Evolutionary conservation across 2,329 filamentous ascomycete species (phyloP).

Genomic region (Fusarium concolor): DNA sequence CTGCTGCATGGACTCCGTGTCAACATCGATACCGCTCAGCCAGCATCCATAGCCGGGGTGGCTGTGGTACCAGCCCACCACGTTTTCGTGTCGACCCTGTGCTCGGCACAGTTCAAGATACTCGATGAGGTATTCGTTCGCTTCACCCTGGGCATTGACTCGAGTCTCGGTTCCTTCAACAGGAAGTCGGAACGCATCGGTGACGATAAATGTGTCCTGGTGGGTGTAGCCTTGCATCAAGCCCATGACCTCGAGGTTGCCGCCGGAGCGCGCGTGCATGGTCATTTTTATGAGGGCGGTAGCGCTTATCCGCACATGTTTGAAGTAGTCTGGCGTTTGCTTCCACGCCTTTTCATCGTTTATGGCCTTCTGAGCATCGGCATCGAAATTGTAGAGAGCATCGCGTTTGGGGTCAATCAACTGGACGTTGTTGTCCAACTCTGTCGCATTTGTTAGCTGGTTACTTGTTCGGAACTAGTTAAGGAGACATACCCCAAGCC

Average conservation of each 20-base stretch:
- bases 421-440: conserved; percentile 87
- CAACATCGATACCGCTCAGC: conserved; percentile 95
- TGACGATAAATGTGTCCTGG: conserved; percentile 87
- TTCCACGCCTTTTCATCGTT: conserved; percentile 78
- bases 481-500: conserved; percentile 44
- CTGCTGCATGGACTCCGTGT: conserved; percentile 88
- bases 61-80: conserved; percentile 97
- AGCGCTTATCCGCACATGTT: conserved; percentile 90
- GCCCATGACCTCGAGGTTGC: conserved; percentile 94
- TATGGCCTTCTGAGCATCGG: conserved; percentile 73
- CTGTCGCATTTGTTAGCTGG: conserved; percentile 58
- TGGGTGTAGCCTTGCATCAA: conserved; percentile 96
- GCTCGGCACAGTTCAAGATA: conserved; percentile 83
- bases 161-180: conserved; percentile 99
- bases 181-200: conserved; percentile 91
- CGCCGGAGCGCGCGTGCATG: conserved; percentile 97
- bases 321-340: conserved; percentile 87
- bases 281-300: conserved; percentile 98
- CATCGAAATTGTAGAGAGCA: conserved; percentile 88
- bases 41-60: conserved; percentile 99
- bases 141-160: conserved; percentile 95
- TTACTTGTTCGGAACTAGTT: rapidly evolving
- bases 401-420: conserved; percentile 89
- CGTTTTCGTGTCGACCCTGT: conserved; percentile 85
- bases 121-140: conserved; percentile 95